Evolutionary conservation across 2,329 filamentous ascomycete genomes (phyloP).

Genomic region (Amylocarpus encephaloides): DNA sequence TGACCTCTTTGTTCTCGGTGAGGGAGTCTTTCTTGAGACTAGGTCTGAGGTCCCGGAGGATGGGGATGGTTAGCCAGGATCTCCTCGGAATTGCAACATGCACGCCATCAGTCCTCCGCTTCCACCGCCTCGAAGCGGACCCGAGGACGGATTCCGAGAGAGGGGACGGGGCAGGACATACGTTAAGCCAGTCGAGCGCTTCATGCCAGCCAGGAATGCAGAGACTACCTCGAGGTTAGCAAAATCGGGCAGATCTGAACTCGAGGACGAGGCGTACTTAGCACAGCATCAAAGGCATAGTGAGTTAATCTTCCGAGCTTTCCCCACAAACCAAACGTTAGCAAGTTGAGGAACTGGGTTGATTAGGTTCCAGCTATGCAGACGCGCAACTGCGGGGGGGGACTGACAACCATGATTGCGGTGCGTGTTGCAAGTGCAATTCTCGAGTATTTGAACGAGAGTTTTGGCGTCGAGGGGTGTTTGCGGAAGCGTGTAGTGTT

Average conservation of each 20-base stretch:
- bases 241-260: slow-evolving; percentile 1
- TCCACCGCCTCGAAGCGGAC: neutral
- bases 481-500: too few species aligned
- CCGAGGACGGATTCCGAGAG: neutral
- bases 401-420: slow-evolving; percentile 37
- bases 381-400: slow-evolving; percentile 13
- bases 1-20: slow-evolving; percentile 74
- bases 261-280: slow-evolving; percentile 53
- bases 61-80: slow-evolving; percentile 40
- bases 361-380: slow-evolving; percentile 38
- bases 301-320: slow-evolving; percentile 91
- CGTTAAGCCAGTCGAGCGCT: slow-evolving; percentile 95
- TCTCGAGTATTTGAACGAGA: too few species aligned
- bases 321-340: slow-evolving; percentile 61
- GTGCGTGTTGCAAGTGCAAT: neutral
- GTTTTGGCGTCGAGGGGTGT: too few species aligned
- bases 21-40: slow-evolving; percentile 87
- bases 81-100: slow-evolving; percentile 1
- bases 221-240: slow-evolving; percentile 58
- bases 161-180: slow-evolving; percentile 49
- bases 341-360: slow-evolving; percentile 56
- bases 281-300: slow-evolving; percentile 92
- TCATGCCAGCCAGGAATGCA: slow-evolving; percentile 92
- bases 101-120: neutral
- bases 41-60: slow-evolving; percentile 44